Conservation (phyloP, 2,329 filamentous ascomycete genomes). For the Venturia aucupariae region DNA sequence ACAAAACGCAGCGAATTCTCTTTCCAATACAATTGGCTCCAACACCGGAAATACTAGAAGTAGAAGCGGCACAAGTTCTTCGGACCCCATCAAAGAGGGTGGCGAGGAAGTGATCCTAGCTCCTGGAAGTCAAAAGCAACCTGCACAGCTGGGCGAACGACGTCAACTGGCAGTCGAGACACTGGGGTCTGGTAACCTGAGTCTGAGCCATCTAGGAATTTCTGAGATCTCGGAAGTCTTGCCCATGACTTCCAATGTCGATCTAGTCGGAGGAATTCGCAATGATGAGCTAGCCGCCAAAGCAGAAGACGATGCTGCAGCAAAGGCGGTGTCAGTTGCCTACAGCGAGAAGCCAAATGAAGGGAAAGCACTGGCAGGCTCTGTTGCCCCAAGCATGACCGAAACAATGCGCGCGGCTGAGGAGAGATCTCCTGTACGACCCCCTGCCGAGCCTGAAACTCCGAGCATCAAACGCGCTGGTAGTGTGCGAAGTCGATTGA, state of each 20-base stretch:
- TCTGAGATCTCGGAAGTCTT: slow-evolving; percentile 50
- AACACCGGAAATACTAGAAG: slow-evolving; percentile 42
- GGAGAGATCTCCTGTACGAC: slow-evolving; percentile 21
- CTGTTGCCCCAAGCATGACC: slow-evolving; percentile 20
- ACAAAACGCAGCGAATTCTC: slow-evolving; percentile 76
- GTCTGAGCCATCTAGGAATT: slow-evolving; percentile 80
- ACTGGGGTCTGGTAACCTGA: slow-evolving; percentile 78
- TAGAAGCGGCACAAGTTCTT: slow-evolving; percentile 28
- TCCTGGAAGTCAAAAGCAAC: slow-evolving; percentile 20
- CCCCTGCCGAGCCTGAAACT: not conserved
- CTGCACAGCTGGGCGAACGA: slow-evolving; percentile 28
- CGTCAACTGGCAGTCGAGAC: slow-evolving; percentile 73
- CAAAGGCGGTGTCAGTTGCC: slow-evolving; percentile 51
- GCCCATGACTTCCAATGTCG: slow-evolving; percentile 49
- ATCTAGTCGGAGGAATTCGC: slow-evolving; percentile 41
- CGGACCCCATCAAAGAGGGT: slow-evolving; percentile 21
- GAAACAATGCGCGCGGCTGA: slow-evolving; percentile 26
- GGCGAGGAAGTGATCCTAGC: slow-evolving; percentile 35
- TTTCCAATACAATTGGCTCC: slow-evolving; percentile 63
- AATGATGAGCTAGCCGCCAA: slow-evolving; percentile 46
- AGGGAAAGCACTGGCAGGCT: slow-evolving; percentile 32
- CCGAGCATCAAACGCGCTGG: slow-evolving; percentile 44
- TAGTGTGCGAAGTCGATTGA: slow-evolving; percentile 46
- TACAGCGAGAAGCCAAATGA: slow-evolving; percentile 37
- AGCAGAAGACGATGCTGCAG: slow-evolving; percentile 49